Evolutionary conservation across 257 asterid genomes (phyloP).

Genomic region (Marsdenia floribunda): DNA sequence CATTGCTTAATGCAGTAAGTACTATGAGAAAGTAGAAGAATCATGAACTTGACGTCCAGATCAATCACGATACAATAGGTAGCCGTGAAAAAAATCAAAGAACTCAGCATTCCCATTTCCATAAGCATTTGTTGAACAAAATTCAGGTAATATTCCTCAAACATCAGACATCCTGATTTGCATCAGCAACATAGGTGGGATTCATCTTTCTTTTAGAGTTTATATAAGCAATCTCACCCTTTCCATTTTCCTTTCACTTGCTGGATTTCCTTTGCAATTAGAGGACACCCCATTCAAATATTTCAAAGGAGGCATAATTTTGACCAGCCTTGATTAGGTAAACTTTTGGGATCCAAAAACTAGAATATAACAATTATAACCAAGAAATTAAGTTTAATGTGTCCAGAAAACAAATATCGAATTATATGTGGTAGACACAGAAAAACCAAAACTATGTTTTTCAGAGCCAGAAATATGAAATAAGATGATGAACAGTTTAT

Average conservation of each 20-base stretch:
- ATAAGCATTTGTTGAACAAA: background rate
- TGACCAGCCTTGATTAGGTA: background rate
- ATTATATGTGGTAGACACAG: background rate
- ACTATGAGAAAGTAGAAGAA: background rate
- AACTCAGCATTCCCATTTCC: background rate
- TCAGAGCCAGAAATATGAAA: background rate
- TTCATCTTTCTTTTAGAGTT: background rate
- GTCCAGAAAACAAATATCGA: background rate
- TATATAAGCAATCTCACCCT: background rate
- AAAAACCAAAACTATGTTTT: background rate
- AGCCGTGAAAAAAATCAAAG: background rate
- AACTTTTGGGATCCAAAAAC: background rate
- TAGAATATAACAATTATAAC: background rate
- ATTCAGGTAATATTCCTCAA: background rate
- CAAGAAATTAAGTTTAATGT: background rate
- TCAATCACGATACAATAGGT: background rate
- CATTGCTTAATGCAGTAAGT: background rate
- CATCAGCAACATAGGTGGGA: too few species aligned
- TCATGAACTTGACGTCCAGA: background rate
- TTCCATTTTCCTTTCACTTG: background rate
- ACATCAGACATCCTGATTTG: background rate
- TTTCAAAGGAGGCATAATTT: background rate
- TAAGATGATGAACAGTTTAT: background rate
- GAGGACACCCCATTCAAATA: background rate
- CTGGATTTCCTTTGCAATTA: background rate